Evolutionary conservation across 2,329 filamentous ascomycete species (phyloP).

Genomic region (Lachnellula cervina): DNA sequence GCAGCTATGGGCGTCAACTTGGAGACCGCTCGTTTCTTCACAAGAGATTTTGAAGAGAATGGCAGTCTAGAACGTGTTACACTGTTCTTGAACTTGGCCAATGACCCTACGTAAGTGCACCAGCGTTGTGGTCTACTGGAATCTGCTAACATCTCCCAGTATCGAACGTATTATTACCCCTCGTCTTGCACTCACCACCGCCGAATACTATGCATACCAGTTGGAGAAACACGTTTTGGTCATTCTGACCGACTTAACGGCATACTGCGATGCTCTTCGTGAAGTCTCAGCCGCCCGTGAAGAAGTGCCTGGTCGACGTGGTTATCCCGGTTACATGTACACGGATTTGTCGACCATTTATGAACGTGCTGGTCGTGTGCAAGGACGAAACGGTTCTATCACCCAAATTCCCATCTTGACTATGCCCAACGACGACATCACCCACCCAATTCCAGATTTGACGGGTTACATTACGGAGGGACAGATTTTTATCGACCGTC

Average conservation of each 20-base stretch:
- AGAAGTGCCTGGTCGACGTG: constrained; percentile 98
- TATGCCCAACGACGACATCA: constrained; percentile 99
- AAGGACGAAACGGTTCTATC: constrained; percentile 95
- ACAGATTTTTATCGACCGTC: constrained; percentile 95
- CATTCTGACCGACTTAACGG: constrained; percentile 95
- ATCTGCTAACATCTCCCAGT: constrained; percentile 40
- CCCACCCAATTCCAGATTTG: constrained; percentile 96
- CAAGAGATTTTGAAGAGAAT: constrained; percentile 97
- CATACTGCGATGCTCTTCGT: constrained; percentile 97
- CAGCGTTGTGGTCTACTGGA: background rate
- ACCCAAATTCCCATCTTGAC: constrained; percentile 98
- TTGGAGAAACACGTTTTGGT: constrained; percentile 99
- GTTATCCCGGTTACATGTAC: constrained; percentile 99
- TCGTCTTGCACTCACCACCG: constrained; percentile 93
- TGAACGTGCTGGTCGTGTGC: constrained; percentile 95
- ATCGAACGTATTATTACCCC: constrained; percentile 99
- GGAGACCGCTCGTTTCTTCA: constrained; percentile 98
- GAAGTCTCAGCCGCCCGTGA: constrained; percentile 97
- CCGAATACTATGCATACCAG: constrained; percentile 99
- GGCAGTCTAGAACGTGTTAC: constrained; percentile 96
- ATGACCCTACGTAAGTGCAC: constrained; percentile 81
- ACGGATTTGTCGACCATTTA: constrained; percentile 99
- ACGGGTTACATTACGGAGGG: constrained; percentile 99
- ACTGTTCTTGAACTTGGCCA: constrained; percentile 97
- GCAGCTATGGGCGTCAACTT: constrained; percentile 99